Evolutionary conservation across 1,284 basidiomycete genomes (phyloP).

Genomic region (Fomes fomentarius): DNA sequence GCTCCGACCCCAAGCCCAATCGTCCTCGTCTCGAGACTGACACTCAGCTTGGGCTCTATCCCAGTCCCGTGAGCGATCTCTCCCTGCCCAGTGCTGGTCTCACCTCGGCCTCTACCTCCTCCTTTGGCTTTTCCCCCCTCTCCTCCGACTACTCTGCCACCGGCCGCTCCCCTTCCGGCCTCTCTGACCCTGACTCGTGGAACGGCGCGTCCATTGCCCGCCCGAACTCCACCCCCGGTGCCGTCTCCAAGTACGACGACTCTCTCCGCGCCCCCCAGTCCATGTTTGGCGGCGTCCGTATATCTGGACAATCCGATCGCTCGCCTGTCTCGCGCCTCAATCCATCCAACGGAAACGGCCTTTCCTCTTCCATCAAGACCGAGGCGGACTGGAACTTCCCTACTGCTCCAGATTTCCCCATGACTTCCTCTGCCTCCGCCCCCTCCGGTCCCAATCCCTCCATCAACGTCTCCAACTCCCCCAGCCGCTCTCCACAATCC

Average conservation of each 20-base stretch:
- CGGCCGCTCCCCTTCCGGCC: slow-evolving; percentile 40
- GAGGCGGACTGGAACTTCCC: slow-evolving; percentile 50
- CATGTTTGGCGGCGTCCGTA: slow-evolving; percentile 68
- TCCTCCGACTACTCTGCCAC: slow-evolving; percentile 28
- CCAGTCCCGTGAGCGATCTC: slow-evolving; percentile 45
- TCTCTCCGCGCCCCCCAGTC: slow-evolving; percentile 57
- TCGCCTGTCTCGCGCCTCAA: slow-evolving; percentile 37
- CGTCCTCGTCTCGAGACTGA: slow-evolving; percentile 58
- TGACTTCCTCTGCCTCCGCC: slow-evolving; percentile 42
- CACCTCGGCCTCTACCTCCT: slow-evolving; percentile 35
- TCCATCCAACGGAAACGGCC: slow-evolving; percentile 22
- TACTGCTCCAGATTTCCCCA: slow-evolving; percentile 41
- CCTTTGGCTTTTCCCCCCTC: slow-evolving; percentile 45
- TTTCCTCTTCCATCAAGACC: slow-evolving; percentile 31
- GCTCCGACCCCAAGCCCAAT: slow-evolving; percentile 34
- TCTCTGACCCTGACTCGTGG: slow-evolving; percentile 46
- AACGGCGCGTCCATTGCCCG: slow-evolving; percentile 39
- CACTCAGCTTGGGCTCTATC: slow-evolving; percentile 45
- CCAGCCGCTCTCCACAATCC: slow-evolving; percentile 53
- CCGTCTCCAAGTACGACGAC: slow-evolving; percentile 68
- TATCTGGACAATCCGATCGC: slow-evolving; percentile 67
- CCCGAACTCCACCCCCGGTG: slow-evolving; percentile 53
- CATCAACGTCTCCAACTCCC: slow-evolving; percentile 36
- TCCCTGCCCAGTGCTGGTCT: slow-evolving; percentile 38
- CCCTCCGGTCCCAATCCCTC: slow-evolving; percentile 33